Base-by-base conservation (phyloP, 2,329 filamentous ascomycete species). In the Fusarium denticulatum region DNA sequence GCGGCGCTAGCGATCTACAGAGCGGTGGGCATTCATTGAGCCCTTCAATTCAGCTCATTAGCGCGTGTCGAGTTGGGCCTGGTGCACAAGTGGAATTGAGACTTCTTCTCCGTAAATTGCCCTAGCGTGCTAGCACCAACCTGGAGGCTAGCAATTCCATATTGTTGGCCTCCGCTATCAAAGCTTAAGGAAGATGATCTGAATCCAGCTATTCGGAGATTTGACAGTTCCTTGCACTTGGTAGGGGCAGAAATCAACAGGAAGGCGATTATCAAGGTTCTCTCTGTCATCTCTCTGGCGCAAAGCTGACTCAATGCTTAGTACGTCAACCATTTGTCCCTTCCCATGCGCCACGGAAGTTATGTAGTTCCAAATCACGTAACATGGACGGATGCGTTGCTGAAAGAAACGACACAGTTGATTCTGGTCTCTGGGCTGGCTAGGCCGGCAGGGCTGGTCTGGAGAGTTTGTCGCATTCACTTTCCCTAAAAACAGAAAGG, bases 1-100 rank as follows among this genome's bases (percentile, higher is more conserved):
- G 67, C 62, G 61, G 64, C 75, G 64, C 76, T 78, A 78, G 75
- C 65, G 73, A 77, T 76, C 72, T 77, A 75, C 76, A 76, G 64
- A 75, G 71, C 75, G 74, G 76, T 78, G 76, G 76, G 64, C 75
- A 69, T 72, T 37, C 49, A 26, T 37, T 26, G 56, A 78, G 64
- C 73, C 71, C 71, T 70, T 66, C 74, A 64, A 70, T 67, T 76
- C 76, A 77, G 75, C 74, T 77, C 74, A 70, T 74, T 77, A 77
- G 76, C 66, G 76, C 42, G 71, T 20, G 45, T 73, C 49, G 53
- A 73, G 62, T 64, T 73, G 32, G 53, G 71, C 52, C 46, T 66
- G 70, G 60, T 71, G 43, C 65, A 34, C 57, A 67, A 56, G 57
- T 53, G 45, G 42, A 71, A 57, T 68, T 73, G 62, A 49, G 60